Evolutionary conservation across 176 grass and related monocot genomes (phyloP), one percentile per base, ranked within the genome.

Genomic region (Luzula sylvatica): DNA sequence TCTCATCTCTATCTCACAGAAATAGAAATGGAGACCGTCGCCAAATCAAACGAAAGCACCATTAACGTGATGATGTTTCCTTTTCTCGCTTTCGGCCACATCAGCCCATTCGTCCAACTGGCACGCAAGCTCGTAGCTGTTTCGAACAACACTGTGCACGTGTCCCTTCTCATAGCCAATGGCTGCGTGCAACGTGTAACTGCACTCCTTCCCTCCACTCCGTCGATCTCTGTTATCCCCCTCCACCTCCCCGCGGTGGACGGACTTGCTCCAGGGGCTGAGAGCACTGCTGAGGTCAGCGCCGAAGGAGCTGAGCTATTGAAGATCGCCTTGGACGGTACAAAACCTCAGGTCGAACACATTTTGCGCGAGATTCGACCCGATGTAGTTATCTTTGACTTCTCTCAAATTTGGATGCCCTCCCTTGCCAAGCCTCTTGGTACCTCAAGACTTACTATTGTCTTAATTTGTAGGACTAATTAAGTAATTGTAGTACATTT

Each of bases 21-120:
- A n/a, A n/a, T n/a, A n/a, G n/a, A n/a, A n/a, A n/a, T n/a, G n/a
- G n/a, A n/a, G n/a, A n/a, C n/a, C n/a, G n/a, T n/a, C n/a, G n/a
- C n/a, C n/a, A n/a, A n/a, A n/a, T n/a, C n/a, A n/a, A n/a, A n/a
- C n/a, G n/a, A n/a, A n/a, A n/a, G n/a, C n/a, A n/a, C n/a, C n/a
- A n/a, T n/a, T n/a, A n/a, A n/a, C n/a, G n/a, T n/a, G n/a, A n/a
- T n/a, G n/a, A n/a, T n/a, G n/a, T n/a, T n/a, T n/a, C n/a, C n/a
- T n/a, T n/a, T n/a, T n/a, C n/a, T n/a, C n/a, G 23, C 13, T 65
- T n/a, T n/a, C n/a, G n/a, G n/a, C n/a, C n/a, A n/a, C n/a, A n/a
- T n/a, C n/a, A n/a, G n/a, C n/a, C n/a, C 79, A 5, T 83, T 77
- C 41, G 15, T 46, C 54, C 68, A 77, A 68, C 67, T 83, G 3